Evolutionary conservation across 2,329 filamentous ascomycete species (phyloP), one percentile per base, ranked within the genome.

Genomic region (Scorias spongiosa): DNA sequence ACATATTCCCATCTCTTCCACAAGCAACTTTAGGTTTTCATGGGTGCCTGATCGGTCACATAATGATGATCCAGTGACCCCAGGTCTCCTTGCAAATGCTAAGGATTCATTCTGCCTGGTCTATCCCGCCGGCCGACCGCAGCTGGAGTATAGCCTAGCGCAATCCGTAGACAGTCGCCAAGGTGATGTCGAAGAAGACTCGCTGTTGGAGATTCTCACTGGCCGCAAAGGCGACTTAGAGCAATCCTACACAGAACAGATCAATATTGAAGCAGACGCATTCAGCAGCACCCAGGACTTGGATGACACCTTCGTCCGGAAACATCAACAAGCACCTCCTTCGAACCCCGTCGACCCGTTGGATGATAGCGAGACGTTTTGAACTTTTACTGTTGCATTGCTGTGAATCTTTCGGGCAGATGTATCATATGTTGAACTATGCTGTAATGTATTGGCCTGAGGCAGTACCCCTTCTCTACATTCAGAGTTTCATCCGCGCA

Each of bases 241-340:
- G 46, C 54, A 43, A 38, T 60, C 51, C 18, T 55, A 54, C 51
- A 60, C 54, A 10, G 52, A 59, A 40, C 52, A 49, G 43, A 51
- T 60, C 8, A 55, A 59, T 41, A 41, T 55, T 32, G 57, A 59
- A 11, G 51, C 54, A n/a, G 55, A 52, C 4, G 48, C 40, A 15
- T 54, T 58, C 20, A 57, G 57, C 2, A 55, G 48, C 30, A 58
- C 47, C 41, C 54, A 44, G 10, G 48, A 49, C 8, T 53, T 69
- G n/a, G 64, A 68, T 2, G 66, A 70, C 48, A 70, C 67, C 1
- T 70, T 69, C 48, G 45, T 64, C 15, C 60, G 57, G 43, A 66
- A 62, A 50, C 49, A 29, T 9, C 17, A 14, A 20, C 30, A 42
- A 48, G 43, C 36, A 40, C 20, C 20, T 17, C 51, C 41, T 42